Conservation (phyloP, 768 basidiomycete genomes). For the Leccinum truebloodii region DNA sequence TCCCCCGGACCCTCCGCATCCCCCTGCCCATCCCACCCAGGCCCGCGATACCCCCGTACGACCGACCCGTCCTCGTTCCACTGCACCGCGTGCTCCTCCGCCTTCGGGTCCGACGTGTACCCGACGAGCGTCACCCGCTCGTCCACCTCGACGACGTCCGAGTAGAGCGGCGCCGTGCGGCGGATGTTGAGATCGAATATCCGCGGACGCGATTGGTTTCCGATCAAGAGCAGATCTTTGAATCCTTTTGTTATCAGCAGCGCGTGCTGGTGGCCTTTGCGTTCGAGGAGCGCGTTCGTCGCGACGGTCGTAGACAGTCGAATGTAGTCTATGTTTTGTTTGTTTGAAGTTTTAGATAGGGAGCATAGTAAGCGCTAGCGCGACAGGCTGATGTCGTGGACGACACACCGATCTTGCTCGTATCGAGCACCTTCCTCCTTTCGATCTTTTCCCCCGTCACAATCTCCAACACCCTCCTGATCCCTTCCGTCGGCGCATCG, state of each 20-base stretch:
- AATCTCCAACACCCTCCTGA: slow-evolving; percentile 80
- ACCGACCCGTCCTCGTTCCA: slow-evolving; percentile 76
- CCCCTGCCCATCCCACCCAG: slow-evolving; percentile 71
- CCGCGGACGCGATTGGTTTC: slow-evolving; percentile 91
- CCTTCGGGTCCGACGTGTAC: slow-evolving; percentile 85
- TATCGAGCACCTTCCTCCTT: slow-evolving; percentile 65
- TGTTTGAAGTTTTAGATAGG: too few species aligned
- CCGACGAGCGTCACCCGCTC: slow-evolving; percentile 95
- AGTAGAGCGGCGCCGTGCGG: slow-evolving; percentile 74
- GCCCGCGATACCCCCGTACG: slow-evolving; percentile 67
- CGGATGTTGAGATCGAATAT: slow-evolving; percentile 95
- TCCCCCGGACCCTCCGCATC: slow-evolving; percentile 79
- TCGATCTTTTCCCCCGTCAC: slow-evolving; percentile 69
- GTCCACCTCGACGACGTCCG: slow-evolving; percentile 63
- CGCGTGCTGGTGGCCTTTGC: slow-evolving; percentile 91
- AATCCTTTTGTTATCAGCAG: slow-evolving; percentile 91
- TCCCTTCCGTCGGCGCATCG: slow-evolving; percentile 95
- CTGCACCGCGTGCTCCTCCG: slow-evolving; percentile 71
- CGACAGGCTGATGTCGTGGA: neutral
- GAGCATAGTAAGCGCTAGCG: neutral
- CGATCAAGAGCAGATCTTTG: slow-evolving; percentile 88
- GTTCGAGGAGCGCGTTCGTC: slow-evolving; percentile 92
- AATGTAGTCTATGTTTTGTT: slow-evolving; percentile 69
- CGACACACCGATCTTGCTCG: slow-evolving; percentile 73
- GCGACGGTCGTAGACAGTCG: slow-evolving; percentile 93